Base-by-base conservation (phyloP, 2,329 filamentous ascomycete species). In the Xenoacremonium recifei region DNA sequence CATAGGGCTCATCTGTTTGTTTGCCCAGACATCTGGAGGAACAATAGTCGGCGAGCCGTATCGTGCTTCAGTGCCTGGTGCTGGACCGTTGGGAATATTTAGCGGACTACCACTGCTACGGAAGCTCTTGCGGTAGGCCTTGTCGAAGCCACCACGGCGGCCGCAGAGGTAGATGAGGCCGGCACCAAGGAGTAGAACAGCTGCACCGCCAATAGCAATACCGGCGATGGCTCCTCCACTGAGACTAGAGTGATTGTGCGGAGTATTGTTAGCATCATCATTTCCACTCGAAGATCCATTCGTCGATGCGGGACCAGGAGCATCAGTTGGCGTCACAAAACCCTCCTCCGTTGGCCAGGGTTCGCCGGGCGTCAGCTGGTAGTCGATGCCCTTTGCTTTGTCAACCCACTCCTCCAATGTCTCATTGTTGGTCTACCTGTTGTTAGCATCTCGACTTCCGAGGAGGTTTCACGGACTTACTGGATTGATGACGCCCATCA, bases 401-500 rank as follows among this genome's bases (percentile, higher is more conserved):
- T 67, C 52, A 18, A 72, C 66, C 57, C 82, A 79, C 6, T 61
- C 52, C 6, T 70, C 64, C 30, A 76, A 67, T 0, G 73, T 75
- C 41, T 71, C 64, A 0, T 71, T 77, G 5, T 51, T 51, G 16
- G 44, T 60, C 79, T 82, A 57, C 64, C n/a, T 5, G 4, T 2
- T 15, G n/a, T 31, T 31, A 31, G n/a, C 17, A 10, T 6, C 7
- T 9, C 17, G 29, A 6, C 7, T 6, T 15, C 13, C 12, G 7
- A 15, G 7, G n/a, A 6, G n/a, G 17, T 31, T 15, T 31, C 7
- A 7, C 5, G 19, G 16, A 43, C 70, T 46, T 68, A 82, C 78
- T 6, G 83, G 77, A 56, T 91, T 92, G 51, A 92, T 84, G 2
- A 79, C 84, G 3, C 86, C 87, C 13, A 92, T 76, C 87, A 92